These are phyloP conservation scores for Psidium friedrichsthalianum DNA, from an alignment of 345 rosid genomes.

Conservation along the genomic window DNA sequence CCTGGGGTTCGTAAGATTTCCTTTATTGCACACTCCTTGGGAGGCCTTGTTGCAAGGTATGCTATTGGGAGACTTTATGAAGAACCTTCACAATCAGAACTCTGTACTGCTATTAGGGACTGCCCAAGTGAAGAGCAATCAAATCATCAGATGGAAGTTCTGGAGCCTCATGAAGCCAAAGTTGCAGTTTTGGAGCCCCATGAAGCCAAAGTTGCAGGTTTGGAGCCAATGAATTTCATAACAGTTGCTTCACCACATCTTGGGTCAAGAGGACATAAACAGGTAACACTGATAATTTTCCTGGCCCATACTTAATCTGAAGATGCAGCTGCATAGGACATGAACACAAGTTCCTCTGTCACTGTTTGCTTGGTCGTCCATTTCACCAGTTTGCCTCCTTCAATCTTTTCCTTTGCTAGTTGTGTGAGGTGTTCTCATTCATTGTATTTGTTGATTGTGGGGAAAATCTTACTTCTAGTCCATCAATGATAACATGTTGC, in stretches of 20 bases:
- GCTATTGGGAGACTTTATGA: conserved; percentile 77
- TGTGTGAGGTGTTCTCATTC: neutral
- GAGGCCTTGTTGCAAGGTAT: conserved; percentile 93
- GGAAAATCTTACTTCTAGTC: neutral
- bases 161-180: conserved; percentile 24
- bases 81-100: conserved; percentile 9
- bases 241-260: conserved; percentile 97
- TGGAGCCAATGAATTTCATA: conserved; percentile 88
- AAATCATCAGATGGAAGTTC: conserved; percentile 7
- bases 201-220: conserved; percentile 61
- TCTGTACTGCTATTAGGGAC: neutral
- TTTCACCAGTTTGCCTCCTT: neutral
- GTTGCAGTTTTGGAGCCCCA: conserved; percentile 15
- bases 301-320: neutral
- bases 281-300: conserved; percentile 25
- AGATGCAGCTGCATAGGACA: neutral
- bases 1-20: conserved; percentile 67
- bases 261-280: conserved; percentile 84
- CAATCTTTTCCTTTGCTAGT: neutral
- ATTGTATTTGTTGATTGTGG: neutral
- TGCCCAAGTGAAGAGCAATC: conserved; percentile 3
- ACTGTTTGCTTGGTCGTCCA: neutral
- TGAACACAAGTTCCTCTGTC: neutral
- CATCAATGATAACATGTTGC: neutral
- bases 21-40: conserved; percentile 90